These are phyloP conservation scores for Colletotrichum cereale DNA, from an alignment of 2,329 filamentous ascomycete species.

Conservation along the genomic window DNA sequence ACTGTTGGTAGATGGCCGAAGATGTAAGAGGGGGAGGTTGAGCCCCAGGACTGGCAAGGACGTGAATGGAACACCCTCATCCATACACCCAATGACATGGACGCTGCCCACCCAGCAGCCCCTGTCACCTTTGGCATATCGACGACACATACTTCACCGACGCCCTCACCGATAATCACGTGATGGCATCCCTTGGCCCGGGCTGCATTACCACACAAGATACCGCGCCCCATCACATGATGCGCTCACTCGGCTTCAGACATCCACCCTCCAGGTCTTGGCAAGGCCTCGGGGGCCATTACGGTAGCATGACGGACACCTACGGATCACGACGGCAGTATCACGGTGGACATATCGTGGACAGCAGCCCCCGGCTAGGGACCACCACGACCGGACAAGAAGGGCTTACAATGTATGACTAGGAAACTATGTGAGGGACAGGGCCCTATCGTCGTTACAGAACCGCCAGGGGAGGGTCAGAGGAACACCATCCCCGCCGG, in stretches of 20 bases:
- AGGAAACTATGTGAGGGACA: constrained; percentile 1
- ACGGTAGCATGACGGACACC: constrained; percentile 6
- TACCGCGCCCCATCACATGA: constrained; percentile 37
- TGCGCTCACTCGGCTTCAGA: constrained; percentile 6
- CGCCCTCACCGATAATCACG: constrained; percentile 19
- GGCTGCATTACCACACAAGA: neutral
- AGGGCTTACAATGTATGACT: constrained; percentile 27
- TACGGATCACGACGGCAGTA: constrained; percentile 7
- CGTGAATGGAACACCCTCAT: neutral
- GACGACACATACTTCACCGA: neutral
- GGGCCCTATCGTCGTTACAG: constrained; percentile 24
- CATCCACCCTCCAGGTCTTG: neutral
- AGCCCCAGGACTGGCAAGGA: neutral
- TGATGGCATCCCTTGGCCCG: constrained; percentile 12
- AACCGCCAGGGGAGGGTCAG: constrained; percentile 21
- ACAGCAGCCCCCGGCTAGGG: constrained; percentile 9
- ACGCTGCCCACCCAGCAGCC: neutral
- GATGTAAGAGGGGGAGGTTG: neutral
- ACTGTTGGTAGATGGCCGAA: neutral
- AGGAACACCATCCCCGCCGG: constrained; percentile 9
- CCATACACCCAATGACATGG: neutral
- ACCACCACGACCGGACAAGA: constrained; percentile 24
- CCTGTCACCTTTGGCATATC: neutral
- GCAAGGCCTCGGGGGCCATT: neutral
- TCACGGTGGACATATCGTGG: constrained; percentile 24